Percentiles rank a stretch among this genome's conserved stretches.
Evolutionary conservation across 2,329 filamentous ascomycete species (phyloP).

Genomic region (Diaporthe sp.): DNA sequence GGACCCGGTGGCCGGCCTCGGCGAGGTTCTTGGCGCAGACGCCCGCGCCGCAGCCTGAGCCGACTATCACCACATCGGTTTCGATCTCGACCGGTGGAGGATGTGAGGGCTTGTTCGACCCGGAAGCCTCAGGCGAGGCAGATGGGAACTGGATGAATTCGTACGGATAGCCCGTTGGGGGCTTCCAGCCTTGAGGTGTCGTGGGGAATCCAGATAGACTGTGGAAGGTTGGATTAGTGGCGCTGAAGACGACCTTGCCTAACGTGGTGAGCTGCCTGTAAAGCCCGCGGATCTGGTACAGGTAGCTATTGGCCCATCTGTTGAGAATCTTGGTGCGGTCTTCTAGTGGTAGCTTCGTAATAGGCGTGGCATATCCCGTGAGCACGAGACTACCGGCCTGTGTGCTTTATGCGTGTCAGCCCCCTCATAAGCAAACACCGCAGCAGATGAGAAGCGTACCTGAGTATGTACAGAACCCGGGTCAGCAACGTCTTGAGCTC

Average conservation of each 20-base stretch:
- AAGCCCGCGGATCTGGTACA: slow-evolving; percentile 57
- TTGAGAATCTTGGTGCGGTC: slow-evolving; percentile 48
- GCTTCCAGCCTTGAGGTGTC: slow-evolving; percentile 38
- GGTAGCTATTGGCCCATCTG: slow-evolving; percentile 57
- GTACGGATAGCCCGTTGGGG: slow-evolving; percentile 25
- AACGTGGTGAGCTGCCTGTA: slow-evolving; percentile 56
- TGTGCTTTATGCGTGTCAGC: slow-evolving; percentile 9
- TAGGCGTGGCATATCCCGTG: slow-evolving; percentile 31
- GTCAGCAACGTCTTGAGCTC: slow-evolving; percentile 32
- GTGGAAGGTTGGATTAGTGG: slow-evolving; percentile 55
- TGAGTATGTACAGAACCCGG: slow-evolving; percentile 36
- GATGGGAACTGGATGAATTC: slow-evolving; percentile 32
- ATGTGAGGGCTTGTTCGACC: neutral
- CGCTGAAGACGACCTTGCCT: slow-evolving; percentile 56
- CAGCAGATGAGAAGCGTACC: neutral
- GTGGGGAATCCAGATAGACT: slow-evolving; percentile 51
- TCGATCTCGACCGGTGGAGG: slow-evolving; percentile 27
- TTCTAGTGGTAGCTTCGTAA: slow-evolving; percentile 29
- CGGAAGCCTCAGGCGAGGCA: neutral
- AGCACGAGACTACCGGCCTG: slow-evolving; percentile 28
- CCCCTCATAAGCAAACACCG: neutral
- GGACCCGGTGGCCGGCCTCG: slow-evolving; percentile 58
- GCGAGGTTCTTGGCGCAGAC: slow-evolving; percentile 36
- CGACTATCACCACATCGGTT: slow-evolving; percentile 35
- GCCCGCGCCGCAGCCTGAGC: slow-evolving; percentile 36